These are phyloP conservation scores for Phytophthora meadii DNA, from an alignment of 352 stramenopile genomes.

Conservation along the genomic window DNA sequence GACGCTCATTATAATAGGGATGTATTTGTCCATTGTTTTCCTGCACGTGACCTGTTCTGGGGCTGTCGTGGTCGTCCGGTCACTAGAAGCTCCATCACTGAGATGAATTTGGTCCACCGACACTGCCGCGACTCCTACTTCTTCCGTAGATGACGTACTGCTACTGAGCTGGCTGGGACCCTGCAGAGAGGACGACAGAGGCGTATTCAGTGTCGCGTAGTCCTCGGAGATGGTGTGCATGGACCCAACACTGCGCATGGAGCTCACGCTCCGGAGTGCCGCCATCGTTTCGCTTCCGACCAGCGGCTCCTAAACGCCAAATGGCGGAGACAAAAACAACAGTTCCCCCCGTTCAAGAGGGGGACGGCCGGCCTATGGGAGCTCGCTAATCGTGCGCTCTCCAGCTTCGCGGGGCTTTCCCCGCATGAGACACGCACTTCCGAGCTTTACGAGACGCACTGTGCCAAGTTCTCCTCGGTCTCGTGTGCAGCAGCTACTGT, in stretches of 20 bases:
- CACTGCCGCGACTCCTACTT: constrained; percentile 29
- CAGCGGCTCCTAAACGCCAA: constrained; percentile 1
- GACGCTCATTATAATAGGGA: constrained; percentile 48
- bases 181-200: constrained; percentile 18
- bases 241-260: constrained; percentile 9
- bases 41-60: constrained; percentile 6
- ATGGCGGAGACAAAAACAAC: constrained; percentile 4
- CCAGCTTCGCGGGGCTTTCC: constrained; percentile 19
- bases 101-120: constrained; percentile 23
- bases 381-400: constrained; percentile 23
- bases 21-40: constrained; percentile 36
- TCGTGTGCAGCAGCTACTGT: background rate
- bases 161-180: background rate
- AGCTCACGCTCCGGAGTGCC: constrained; percentile 19
- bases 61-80: constrained; percentile 4
- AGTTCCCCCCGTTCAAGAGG: constrained; percentile 13
- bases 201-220: constrained; percentile 41
- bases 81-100: constrained; percentile 15
- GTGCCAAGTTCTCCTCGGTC: background rate
- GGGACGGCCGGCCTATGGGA: constrained; percentile 5
- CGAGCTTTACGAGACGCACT: background rate
- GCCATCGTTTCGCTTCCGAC: constrained; percentile 4
- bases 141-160: constrained; percentile 44
- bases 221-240: constrained; percentile 62
- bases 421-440: constrained; percentile 18